A percentile compares a stretch with the other conserved stretches of the same genome.
phyloP scores from a whole-genome alignment of 2,329 filamentous ascomycete genomes.

The Colletotrichum sp. region DNA sequence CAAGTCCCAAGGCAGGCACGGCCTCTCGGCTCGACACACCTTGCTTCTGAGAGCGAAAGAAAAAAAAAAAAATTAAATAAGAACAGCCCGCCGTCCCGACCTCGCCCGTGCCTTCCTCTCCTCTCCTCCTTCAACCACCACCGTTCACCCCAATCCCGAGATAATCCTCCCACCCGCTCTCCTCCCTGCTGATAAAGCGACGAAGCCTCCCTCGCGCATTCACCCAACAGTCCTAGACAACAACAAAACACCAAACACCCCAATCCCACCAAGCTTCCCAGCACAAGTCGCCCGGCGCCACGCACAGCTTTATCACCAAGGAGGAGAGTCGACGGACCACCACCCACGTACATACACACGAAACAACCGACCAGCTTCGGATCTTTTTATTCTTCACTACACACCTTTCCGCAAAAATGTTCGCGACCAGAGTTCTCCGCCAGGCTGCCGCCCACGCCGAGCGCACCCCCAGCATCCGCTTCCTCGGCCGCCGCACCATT shows the following conservation, averaged over 20 bases:
- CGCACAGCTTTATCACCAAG: conserved; percentile 13
- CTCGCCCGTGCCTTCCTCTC: not conserved
- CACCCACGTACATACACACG: not conserved
- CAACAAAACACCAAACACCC: not conserved
- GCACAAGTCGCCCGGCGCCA: conserved; percentile 6
- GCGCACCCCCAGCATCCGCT: conserved; percentile 66
- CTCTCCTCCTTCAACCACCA: conserved; percentile 1
- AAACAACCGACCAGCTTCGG: not conserved
- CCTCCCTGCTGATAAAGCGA: conserved; percentile 20
- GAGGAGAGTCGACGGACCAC: conserved; percentile 13
- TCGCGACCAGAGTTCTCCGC: conserved; percentile 60
- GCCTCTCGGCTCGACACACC: conserved; percentile 3
- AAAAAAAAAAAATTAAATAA: conserved; percentile 11
- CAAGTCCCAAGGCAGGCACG: not conserved
- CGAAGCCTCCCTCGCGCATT: not conserved
- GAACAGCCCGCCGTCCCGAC: not conserved
- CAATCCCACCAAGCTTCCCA: not conserved
- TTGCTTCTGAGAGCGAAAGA: not conserved
- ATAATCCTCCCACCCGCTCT: conserved; percentile 3
- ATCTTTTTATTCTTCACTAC: not conserved
- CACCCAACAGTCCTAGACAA: too few relatives aligned
- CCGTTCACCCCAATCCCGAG: not conserved
- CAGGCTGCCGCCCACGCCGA: conserved; percentile 64
- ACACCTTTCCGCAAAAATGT: conserved; percentile 46
- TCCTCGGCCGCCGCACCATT: conserved; percentile 64